Conservation (phyloP, 768 basidiomycete genomes). For the Suillus alpinus region DNA sequence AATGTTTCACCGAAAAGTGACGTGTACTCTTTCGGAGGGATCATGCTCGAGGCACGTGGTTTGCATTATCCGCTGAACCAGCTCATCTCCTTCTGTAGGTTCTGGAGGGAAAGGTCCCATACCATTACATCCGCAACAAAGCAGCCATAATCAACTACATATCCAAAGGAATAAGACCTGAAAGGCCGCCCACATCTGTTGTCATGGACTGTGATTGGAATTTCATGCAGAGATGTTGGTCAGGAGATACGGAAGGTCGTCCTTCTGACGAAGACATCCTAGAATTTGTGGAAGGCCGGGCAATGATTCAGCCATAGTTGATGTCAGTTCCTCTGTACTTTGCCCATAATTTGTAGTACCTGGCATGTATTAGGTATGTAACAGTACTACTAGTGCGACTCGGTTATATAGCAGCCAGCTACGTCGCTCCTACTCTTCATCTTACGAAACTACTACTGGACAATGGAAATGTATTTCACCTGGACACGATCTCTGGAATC, state of each 20-base stretch:
- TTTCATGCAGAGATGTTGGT: constrained; percentile 25
- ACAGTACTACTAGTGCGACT: too few relatives aligned
- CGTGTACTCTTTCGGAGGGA: constrained; percentile 22
- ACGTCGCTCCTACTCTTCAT: too few relatives aligned
- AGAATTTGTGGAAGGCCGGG: constrained; percentile 6
- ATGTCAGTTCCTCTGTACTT: too few relatives aligned
- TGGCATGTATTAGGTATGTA: too few relatives aligned
- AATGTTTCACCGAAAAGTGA: neutral
- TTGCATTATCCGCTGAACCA: neutral
- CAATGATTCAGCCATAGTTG: neutral
- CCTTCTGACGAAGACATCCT: constrained; percentile 31
- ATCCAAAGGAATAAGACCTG: constrained; percentile 12
- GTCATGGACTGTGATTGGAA: constrained; percentile 22
- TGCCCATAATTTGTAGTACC: too few relatives aligned
- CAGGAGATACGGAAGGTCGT: constrained; percentile 27
- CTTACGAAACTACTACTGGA: too few relatives aligned
- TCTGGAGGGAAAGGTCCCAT: neutral
- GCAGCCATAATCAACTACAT: neutral
- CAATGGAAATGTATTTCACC: too few relatives aligned
- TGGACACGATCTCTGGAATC: too few relatives aligned
- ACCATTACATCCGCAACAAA: neutral
- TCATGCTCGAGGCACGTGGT: constrained; percentile 16
- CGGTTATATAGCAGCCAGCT: too few relatives aligned
- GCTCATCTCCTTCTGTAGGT: neutral
- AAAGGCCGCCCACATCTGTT: constrained; percentile 9